Base-by-base conservation (phyloP, 805 yeast species). In the Ogataea chonburiensis region DNA sequence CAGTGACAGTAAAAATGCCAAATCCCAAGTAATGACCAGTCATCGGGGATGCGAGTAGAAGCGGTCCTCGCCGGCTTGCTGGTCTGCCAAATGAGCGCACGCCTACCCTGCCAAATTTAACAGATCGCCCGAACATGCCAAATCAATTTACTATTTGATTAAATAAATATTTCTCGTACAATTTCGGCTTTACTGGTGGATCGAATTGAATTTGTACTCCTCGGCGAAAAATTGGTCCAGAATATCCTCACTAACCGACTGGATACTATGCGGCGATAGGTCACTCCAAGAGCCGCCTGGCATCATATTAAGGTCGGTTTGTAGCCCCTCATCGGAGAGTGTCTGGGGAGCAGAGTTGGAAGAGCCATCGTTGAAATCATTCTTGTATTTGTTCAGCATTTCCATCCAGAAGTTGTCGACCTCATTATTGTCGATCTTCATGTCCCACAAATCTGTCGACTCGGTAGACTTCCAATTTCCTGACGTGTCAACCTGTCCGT, bases 321-420 rank as follows among this genome's bases (percentile, higher is more conserved):
- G n/a, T n/a, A n/a, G n/a, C n/a, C n/a, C n/a, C n/a, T n/a, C n/a
- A n/a, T n/a, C n/a, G n/a, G n/a, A n/a, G n/a, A n/a, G n/a, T n/a
- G n/a, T n/a, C n/a, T n/a, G n/a, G n/a, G n/a, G n/a, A n/a, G n/a
- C n/a, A n/a, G n/a, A n/a, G n/a, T n/a, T n/a, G 5, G 24, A n/a
- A 14, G 5, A 23, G 13, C 23, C 20, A 4, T 32, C 14, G n/a
- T 17, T 18, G 12, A 7, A 7, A 5, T 26, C 29, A 8, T 17
- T 5, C 7, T 30, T 27, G 9, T 22, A 17, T 24, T 38, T 47
- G 25, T 22, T 18, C n/a, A 50, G 34, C 24, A 46, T 27, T 5
- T 51, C 52, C 14, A 40, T 33, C 62, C 62, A 57, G 34, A 55
- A 55, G 25, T 34, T 47, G 28, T 55, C 60, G 17, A 50, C 29